Percentiles rank a stretch among this genome's conserved stretches.
These are phyloP conservation scores for Botrytis hyacinthi DNA, from an alignment of 2,329 filamentous ascomycete genomes.

Conservation along the genomic window DNA sequence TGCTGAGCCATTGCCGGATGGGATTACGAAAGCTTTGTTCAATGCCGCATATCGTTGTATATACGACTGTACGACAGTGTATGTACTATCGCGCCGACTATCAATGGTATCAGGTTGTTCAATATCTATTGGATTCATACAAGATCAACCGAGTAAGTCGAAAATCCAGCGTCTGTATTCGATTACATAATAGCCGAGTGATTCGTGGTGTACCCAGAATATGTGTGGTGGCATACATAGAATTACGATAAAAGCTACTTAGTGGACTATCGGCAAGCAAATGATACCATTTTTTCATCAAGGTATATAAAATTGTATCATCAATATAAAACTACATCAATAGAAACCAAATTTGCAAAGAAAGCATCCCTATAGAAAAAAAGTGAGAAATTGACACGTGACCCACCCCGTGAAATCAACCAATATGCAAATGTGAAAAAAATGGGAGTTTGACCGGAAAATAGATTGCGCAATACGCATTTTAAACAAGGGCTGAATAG, in stretches of 20 bases:
- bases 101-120: fast-evolving
- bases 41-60: neutral
- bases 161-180: neutral
- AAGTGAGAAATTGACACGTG: neutral
- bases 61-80: no score
- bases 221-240: neutral
- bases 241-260: neutral
- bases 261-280: neutral
- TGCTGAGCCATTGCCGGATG: neutral
- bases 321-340: no score
- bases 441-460: neutral
- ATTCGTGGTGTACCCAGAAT: neutral
- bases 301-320: no score
- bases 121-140: neutral
- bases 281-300: fast-evolving
- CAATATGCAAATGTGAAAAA: neutral
- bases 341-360: neutral
- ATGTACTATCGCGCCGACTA: neutral
- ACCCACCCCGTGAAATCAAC: neutral
- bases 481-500: neutral
- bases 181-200: neutral
- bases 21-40: neutral
- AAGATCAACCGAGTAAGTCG: fast-evolving
- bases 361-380: neutral
- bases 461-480: neutral